Evolutionary conservation across 2,329 filamentous ascomycete species (phyloP), one percentile per base, ranked within the genome.

Genomic region (Phialophora chinensis): DNA sequence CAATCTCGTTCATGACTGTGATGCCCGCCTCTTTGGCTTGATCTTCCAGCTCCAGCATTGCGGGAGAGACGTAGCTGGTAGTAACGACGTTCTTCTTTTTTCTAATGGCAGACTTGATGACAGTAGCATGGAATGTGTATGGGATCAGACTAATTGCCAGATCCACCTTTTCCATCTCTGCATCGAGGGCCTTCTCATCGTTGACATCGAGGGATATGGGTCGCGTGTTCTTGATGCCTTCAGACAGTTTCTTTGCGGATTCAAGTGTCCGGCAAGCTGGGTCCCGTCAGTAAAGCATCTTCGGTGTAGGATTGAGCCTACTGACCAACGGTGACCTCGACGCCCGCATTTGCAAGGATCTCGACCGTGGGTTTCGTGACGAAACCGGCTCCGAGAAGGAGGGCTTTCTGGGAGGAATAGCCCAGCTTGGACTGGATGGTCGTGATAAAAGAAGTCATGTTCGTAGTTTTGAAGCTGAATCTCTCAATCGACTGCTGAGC

Each of bases 1-100:
- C 92, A 76, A 96, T 96, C 86, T 98, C 94, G 82, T 98, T 97
- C 91, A 97, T 93, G 77, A 97, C 93, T 11, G 92, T 96, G 77
- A 97, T 97, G 68, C 93, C 93, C 20, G 94, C 94, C 70, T 90
- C 91, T 85, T 97, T 96, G 78, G 86, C 88, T 74, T 90, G 83
- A 74, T 88, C 84, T 75, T 97, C 90, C 59, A 98, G 88, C 83
- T 93, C 94, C 82, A 90, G 80, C 93, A 97, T 97, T 71, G 92
- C 91, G 3, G 92, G 92, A 4, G 91, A 96, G 72, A 97, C 91
- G 77, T 98, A 98, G 72, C 88, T 92, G 33, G 94, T 97, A 66
- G 94, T 97, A 76, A 98, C 93, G 68, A 98, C 93, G 83, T 98
- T 84, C 86, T 94, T 97, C 91, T 97, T 97, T 75, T 90, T 87